Evolutionary conservation across 305 asterid genomes (phyloP), one percentile per base, ranked within the genome.

Genomic region (Solanum chacoense): DNA sequence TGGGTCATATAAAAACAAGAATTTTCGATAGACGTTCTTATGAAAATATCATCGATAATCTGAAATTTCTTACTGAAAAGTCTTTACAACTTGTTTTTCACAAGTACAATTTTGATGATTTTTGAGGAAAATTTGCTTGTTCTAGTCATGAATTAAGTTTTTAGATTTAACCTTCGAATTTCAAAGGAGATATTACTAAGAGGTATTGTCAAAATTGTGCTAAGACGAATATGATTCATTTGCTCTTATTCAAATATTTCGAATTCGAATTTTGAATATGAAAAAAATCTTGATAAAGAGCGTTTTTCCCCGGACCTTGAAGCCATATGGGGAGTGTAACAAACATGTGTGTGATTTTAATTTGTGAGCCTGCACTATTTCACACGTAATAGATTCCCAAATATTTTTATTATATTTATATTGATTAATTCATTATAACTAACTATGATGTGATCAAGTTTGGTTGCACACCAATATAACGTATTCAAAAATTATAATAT

Each of bases 371-470:
- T 83, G 12, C 65, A 22, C 85, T 24, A 26, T 24, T 24, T 10
- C 73, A 31, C 3, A 72, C 80, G 42, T 86, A 69, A 28, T 69
- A 38, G 83, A 86, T 72, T 72, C 84, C 71, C 81, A 14, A 65
- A 37, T 28, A 50, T 29, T 4, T 42, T 79, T 38, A 79, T 72
- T 55, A 55, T 55, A 45, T 55, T 1, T 50, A 50, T 50, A 55
- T 55, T 81, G 28, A 81, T 77, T 77, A 79, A 79, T 29, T 50
- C 40, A 83, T 83, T 11, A 81, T 42, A 81, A 83, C 87, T 50
- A 83, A 83, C 87, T 79, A 83, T 50, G 87, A 83, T 50, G 73
- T 83, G 31, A 59, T 59, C 69, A 83, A 50, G 42, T 31, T 83
- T 20, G 28, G 87, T 83, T 83, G 42, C 29, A 31, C 40, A 50